Base-by-base conservation (phyloP, 768 basidiomycete genomes). In the Harrya chromipes region DNA sequence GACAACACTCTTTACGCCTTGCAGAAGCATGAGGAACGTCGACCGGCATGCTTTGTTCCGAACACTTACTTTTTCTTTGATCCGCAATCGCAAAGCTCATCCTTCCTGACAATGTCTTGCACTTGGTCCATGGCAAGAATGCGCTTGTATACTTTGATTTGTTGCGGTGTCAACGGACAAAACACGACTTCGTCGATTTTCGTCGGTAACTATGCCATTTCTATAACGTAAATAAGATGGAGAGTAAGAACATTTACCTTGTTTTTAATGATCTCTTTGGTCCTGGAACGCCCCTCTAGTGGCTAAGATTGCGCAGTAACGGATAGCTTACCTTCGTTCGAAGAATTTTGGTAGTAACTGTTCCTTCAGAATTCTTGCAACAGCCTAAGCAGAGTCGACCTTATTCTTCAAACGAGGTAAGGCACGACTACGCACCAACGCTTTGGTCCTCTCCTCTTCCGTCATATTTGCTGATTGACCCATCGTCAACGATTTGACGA, bases 111-210 rank as follows among this genome's bases (percentile, higher is more conserved):
- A 43, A 97, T 70, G 53, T 85, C 83, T 60, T 88, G 82, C 9
- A 97, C 79, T 6, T 80, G 74, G 6, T 75, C 72, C 57, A 78
- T 81, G n/a, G 67, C 67, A 20, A 94, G 70, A 29, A 94, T 74
- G 6, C 77, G 75, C 56, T 81, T 86, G 66, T 97, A 95, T 1
- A 84, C 88, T 14, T 66, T 62, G 24, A 83, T 78, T 68, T 97
- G 94, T 31, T 70, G 74, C 0, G 71, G 50, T 0, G 88, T 88
- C 42, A 98, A 70, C 14, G 93, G 94, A 61, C 95, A 99, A 60
- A 97, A 95, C 6, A 97, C 91, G 13, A 97, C 88, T 61, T 92
- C 75, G 57, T 99, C 95, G 0, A 78, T 78, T 72, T 99, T 99
- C 53, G 76, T 75, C 1, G 95, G 95, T 3, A 98, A 75, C 87